Percentiles rank a stretch among this genome's conserved stretches.
phyloP scores from a whole-genome alignment of 345 rosid species.

The Citropsis articulata region DNA sequence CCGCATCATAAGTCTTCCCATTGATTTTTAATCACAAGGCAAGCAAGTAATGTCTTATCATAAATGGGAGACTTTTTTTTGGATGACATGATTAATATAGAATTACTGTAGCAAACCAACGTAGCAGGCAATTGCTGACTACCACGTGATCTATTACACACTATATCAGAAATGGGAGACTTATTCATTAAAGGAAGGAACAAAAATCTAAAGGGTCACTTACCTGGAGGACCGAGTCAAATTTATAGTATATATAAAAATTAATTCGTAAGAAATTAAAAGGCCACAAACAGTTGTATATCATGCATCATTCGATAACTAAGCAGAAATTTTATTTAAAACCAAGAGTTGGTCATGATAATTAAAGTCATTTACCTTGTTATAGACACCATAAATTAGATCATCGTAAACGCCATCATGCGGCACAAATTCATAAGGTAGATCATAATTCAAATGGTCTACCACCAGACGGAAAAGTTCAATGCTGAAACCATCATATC shows the following conservation, averaged over 20 bases:
- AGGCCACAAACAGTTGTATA: too few species aligned
- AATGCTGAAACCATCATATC: slow-evolving; percentile 36
- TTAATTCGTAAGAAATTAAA: too few species aligned
- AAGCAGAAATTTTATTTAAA: background rate
- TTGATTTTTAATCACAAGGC: background rate
- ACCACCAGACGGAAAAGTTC: slow-evolving; percentile 21
- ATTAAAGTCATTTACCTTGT: slow-evolving; percentile 31
- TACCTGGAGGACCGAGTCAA: background rate
- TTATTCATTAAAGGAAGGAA: background rate
- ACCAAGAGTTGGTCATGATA: background rate
- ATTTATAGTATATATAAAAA: too few species aligned
- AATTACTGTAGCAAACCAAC: too few species aligned
- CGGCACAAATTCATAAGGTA: slow-evolving; percentile 18
- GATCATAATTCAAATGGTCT: background rate
- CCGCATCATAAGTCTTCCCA: slow-evolving; percentile 33
- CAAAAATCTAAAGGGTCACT: too few species aligned
- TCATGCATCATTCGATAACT: too few species aligned
- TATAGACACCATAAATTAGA: slow-evolving; percentile 23
- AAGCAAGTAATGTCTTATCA: background rate
- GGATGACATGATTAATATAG: too few species aligned
- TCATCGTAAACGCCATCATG: slow-evolving; percentile 29
- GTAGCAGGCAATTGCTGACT: too few species aligned
- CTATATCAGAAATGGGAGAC: background rate
- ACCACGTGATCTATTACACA: too few species aligned
- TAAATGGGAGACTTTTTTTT: background rate